Percentiles rank a stretch among this genome's conserved stretches.
These are phyloP conservation scores for Hypoxylon subgilvum DNA, from an alignment of 495 filamentous ascomycete genomes.

Conservation along the genomic window DNA sequence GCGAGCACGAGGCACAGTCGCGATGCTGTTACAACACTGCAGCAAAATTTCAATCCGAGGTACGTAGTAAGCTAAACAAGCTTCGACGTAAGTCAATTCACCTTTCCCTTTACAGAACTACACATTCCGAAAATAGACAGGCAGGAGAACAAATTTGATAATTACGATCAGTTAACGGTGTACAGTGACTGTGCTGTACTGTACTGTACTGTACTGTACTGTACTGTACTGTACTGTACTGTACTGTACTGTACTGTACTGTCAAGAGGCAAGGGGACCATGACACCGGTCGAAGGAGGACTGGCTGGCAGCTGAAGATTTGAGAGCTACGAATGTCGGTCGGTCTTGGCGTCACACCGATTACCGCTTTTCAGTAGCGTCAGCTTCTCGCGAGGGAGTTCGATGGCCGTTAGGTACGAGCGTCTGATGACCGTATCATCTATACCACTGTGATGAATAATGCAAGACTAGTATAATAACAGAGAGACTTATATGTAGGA, in stretches of 20 bases:
- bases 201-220: no score
- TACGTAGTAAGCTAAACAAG: constrained; percentile 2
- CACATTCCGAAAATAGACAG: constrained; percentile 1
- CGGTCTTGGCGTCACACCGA: constrained; percentile 5
- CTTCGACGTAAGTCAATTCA: neutral
- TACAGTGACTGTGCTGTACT: neutral
- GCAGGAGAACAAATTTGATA: neutral
- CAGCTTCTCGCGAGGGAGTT: neutral
- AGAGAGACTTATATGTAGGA: neutral
- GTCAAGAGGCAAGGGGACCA: neutral
- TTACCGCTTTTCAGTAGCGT: constrained; percentile 3
- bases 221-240: no score
- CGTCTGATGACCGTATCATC: neutral
- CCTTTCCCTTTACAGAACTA: constrained; percentile 17
- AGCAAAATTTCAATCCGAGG: no score
- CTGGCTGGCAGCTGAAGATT: no score
- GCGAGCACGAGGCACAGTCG: constrained; percentile 12
- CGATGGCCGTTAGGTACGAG: neutral
- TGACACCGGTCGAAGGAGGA: neutral
- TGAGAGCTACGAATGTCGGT: neutral
- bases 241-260: no score
- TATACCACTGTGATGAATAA: constrained; percentile 1
- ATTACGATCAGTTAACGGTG: neutral
- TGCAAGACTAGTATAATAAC: neutral
- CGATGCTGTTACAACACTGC: neutral